Base-by-base conservation (phyloP, 2,329 filamentous ascomycete species). In the Pseudogymnoascus sp. region DNA sequence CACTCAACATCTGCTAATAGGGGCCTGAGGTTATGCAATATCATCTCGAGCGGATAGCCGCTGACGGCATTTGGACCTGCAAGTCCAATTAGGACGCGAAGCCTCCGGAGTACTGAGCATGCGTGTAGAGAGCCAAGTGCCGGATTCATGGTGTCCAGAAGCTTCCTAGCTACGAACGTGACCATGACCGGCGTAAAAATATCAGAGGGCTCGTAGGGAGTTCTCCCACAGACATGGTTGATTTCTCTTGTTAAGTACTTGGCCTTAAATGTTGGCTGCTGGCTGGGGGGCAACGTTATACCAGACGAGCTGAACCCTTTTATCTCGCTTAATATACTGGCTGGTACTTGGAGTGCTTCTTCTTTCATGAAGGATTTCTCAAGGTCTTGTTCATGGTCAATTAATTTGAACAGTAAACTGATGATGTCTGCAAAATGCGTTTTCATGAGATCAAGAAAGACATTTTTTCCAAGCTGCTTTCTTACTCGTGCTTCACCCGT, bases 31-130 rank as follows among this genome's bases (percentile, higher is more conserved):
- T 89, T 88, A 69, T 92, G 90, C 1, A 99, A 80, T 0, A 96
- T 80, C 90, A 97, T 94, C 73, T 99, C 91, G 12, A 97, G 74
- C 10, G 91, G 90, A 71, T 97, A 97, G 0, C 88, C 89, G 42
- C 84, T 78, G 23, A 88, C 79, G n/a, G 89, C 90, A 60, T 86
- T 80, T 0, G 84, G 73, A 0, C 91, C 92, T 25, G 91, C 88
- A 53, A 97, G 77, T 64, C 86, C 89, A 25, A 97, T 82, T 14
- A 97, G 76, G 7, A 97, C 83, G 35, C 92, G 84, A 56, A 97
- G 82, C 72, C 95, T 96, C 40, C 92, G 87, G 61, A 99, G 82
- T 3, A 96, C 86, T 1, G 91, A 88, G 72, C 91, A 94, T 38
- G 90, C 89, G 73, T 97, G 90, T 4, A 97, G 78, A 18, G 94